phyloP scores from a whole-genome alignment of 805 yeast species.

The Candida sonorensis region DNA sequence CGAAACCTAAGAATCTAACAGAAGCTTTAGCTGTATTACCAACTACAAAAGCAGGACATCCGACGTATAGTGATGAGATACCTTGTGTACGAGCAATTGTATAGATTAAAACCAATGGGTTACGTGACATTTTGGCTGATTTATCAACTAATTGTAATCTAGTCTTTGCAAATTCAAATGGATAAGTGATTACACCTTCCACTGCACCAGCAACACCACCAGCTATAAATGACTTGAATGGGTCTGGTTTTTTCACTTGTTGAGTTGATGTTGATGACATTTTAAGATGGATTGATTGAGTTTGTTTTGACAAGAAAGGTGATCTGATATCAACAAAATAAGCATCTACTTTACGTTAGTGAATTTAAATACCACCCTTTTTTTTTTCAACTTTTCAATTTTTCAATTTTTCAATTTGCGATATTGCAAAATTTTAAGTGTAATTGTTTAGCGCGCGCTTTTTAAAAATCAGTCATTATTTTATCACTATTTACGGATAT shows the following conservation, averaged over 20 bases:
- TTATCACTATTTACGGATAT: no score
- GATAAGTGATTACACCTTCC: conserved; percentile 88
- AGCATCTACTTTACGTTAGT: no score
- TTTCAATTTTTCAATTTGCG: no score
- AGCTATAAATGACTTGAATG: conserved; percentile 78
- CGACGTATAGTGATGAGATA: conserved; percentile 71
- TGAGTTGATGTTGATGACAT: no score
- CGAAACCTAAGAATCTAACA: conserved; percentile 91
- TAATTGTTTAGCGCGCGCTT: no score
- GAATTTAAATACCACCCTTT: no score
- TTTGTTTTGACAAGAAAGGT: no score
- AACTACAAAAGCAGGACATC: conserved; percentile 93
- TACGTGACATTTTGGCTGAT: conserved; percentile 57
- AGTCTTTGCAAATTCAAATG: conserved; percentile 96
- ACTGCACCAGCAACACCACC: conserved; percentile 97
- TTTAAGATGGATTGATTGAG: no score
- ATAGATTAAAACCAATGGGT: conserved; percentile 77
- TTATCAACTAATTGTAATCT: conserved; percentile 77
- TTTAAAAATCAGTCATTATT: no score
- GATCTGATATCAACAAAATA: no score
- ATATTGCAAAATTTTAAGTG: no score
- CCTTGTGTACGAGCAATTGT: conserved; percentile 77
- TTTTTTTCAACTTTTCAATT: no score
- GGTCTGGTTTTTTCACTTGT: conserved; percentile 43
- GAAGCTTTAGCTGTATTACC: conserved; percentile 97